Evolutionary conservation across 129 eudicot species (phyloP).

Genomic region (Calendula officinalis): DNA sequence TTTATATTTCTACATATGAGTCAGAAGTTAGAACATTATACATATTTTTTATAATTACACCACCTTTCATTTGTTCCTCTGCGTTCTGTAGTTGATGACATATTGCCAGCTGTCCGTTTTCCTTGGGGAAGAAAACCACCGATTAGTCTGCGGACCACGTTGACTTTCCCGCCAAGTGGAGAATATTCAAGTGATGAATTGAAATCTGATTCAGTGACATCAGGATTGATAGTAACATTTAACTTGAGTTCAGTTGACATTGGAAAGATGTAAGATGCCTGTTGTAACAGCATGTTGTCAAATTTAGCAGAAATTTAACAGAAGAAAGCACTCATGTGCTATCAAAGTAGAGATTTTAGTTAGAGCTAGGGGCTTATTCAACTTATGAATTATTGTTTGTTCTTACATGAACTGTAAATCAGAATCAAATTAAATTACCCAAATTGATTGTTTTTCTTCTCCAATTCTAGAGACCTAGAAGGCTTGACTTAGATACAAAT

Average conservation of each 20-base stretch:
- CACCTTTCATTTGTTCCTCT: constrained; percentile 59
- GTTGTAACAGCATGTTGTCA: constrained; percentile 35
- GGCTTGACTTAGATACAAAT: not conserved
- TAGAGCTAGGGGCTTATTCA: not conserved
- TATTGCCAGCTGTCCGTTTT: constrained; percentile 25
- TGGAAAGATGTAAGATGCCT: constrained; percentile 17
- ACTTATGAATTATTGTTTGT: too few relatives aligned
- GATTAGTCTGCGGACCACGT: constrained; percentile 42
- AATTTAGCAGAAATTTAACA: not conserved
- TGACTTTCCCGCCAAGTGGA: constrained; percentile 38
- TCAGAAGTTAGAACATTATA: too few relatives aligned
- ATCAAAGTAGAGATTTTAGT: not conserved
- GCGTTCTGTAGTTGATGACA: constrained; percentile 35
- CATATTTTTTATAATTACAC: constrained; percentile 29
- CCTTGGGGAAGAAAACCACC: constrained; percentile 49
- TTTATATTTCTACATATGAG: not conserved
- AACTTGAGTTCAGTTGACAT: constrained; percentile 49
- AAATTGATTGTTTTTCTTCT: not conserved
- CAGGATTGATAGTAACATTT: constrained; percentile 44
- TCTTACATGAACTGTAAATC: too few relatives aligned
- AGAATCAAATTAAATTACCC: too few relatives aligned
- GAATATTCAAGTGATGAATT: constrained; percentile 36
- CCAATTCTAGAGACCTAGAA: constrained; percentile 2
- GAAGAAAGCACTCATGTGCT: not conserved
- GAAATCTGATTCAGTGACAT: constrained; percentile 41